These are phyloP conservation scores for Cryptococcus sp. DNA, from an alignment of 1,284 basidiomycete genomes.

Conservation along the genomic window DNA sequence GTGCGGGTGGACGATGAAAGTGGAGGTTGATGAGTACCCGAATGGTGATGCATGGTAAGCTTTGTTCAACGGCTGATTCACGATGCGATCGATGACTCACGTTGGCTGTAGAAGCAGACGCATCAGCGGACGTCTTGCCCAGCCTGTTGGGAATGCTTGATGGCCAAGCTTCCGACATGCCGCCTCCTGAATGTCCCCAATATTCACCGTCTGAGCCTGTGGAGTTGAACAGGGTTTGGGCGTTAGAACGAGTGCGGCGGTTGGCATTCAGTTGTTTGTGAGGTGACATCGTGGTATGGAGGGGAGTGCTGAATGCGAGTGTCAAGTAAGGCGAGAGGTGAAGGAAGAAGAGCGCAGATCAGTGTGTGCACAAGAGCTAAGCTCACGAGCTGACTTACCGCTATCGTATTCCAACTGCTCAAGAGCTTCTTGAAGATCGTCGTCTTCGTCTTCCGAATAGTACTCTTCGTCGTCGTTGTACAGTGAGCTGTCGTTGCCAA, in stretches of 20 bases:
- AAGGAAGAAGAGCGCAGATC: background rate
- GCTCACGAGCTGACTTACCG: slow-evolving; percentile 7
- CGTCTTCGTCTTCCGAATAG: slow-evolving; percentile 29
- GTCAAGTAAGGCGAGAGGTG: background rate
- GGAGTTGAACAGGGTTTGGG: background rate
- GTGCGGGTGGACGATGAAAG: background rate
- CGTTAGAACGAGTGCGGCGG: too few relatives aligned
- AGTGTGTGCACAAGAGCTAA: background rate
- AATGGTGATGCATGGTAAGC: slow-evolving; percentile 6
- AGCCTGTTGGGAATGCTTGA: slow-evolving; percentile 25
- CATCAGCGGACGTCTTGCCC: slow-evolving; percentile 8
- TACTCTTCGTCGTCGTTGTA: slow-evolving; percentile 6
- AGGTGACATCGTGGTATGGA: background rate
- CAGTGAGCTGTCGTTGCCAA: background rate
- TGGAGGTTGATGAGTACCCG: slow-evolving; percentile 18
- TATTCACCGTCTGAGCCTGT: background rate
- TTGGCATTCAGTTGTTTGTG: too few relatives aligned
- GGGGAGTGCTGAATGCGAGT: background rate
- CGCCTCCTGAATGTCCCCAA: background rate
- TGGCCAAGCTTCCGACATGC: slow-evolving; percentile 26
- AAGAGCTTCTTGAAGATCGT: slow-evolving; percentile 24
- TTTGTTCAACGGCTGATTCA: background rate
- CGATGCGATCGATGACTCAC: background rate
- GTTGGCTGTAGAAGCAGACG: background rate
- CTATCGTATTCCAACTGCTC: slow-evolving; percentile 15